Evolutionary conservation across 768 basidiomycete species (phyloP).

Genomic region (Lentinula aciculospora): DNA sequence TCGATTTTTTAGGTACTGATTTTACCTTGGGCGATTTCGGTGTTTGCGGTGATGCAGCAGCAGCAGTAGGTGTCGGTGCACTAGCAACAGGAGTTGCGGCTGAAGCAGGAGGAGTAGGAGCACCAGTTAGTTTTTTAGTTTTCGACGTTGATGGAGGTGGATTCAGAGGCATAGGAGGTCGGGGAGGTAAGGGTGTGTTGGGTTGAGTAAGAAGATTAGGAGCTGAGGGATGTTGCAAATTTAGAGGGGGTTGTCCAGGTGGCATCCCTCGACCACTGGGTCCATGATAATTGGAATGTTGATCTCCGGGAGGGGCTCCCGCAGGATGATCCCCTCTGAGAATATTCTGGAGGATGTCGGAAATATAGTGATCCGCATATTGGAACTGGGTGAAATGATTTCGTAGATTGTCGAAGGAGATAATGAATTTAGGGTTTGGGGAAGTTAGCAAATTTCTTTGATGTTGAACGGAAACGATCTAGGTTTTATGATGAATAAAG

Average conservation of each 20-base stretch:
- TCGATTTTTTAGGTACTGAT: slow-evolving; percentile 39
- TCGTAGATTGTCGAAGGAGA: slow-evolving; percentile 32
- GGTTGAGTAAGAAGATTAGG: slow-evolving; percentile 13
- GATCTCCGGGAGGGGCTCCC: slow-evolving; percentile 3
- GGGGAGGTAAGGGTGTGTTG: neutral
- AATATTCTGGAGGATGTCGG: slow-evolving; percentile 6
- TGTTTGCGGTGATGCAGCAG: slow-evolving; percentile 53
- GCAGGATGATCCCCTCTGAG: slow-evolving; percentile 2
- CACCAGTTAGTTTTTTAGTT: slow-evolving; percentile 8
- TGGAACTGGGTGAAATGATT: slow-evolving; percentile 38
- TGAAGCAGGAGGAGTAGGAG: slow-evolving; percentile 24
- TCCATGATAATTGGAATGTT: neutral
- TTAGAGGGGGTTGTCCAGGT: neutral
- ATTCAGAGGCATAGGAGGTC: slow-evolving; percentile 11
- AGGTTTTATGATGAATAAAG: neutral
- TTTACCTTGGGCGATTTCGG: slow-evolving; percentile 71
- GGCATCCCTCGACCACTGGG: neutral
- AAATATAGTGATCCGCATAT: slow-evolving; percentile 13
- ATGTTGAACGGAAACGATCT: slow-evolving; percentile 21
- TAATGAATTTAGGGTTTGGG: slow-evolving; percentile 35
- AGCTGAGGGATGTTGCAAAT: slow-evolving; percentile 8
- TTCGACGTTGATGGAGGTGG: slow-evolving; percentile 15
- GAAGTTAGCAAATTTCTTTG: slow-evolving; percentile 36
- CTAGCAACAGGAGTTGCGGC: slow-evolving; percentile 36
- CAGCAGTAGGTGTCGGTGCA: slow-evolving; percentile 47